phyloP scores from a whole-genome alignment of 2,329 filamentous ascomycete species.

The Arthroderma sp. region DNA sequence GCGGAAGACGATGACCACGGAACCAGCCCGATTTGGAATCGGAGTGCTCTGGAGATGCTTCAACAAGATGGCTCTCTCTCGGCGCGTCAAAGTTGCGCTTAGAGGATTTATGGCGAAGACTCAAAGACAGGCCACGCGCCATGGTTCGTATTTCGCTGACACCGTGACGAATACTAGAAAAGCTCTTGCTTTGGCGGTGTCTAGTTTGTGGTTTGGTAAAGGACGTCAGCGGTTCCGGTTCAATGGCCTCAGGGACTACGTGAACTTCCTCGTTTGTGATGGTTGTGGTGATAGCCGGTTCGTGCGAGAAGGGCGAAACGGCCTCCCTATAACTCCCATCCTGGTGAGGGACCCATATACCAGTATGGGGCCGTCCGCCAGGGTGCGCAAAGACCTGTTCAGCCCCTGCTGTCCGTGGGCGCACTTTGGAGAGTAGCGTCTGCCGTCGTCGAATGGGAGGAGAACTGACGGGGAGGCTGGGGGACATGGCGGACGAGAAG shows the following conservation, averaged over 20 bases:
- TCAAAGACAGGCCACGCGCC: constrained; percentile 29
- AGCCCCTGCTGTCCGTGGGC: constrained; percentile 24
- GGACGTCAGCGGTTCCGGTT: not conserved
- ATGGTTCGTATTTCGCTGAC: constrained; percentile 29
- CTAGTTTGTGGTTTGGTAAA: not conserved
- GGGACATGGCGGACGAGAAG: constrained; percentile 5
- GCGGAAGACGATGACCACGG: constrained; percentile 20
- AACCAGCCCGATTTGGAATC: constrained; percentile 17
- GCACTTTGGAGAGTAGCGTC: constrained; percentile 25
- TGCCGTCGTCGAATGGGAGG: constrained; percentile 15
- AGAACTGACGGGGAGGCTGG: not conserved
- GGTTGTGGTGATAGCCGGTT: not conserved
- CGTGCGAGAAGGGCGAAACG: constrained; percentile 6
- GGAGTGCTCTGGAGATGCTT: constrained; percentile 6
- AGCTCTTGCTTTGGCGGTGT: constrained; percentile 23
- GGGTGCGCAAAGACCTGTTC: constrained; percentile 6
- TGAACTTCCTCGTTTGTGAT: not conserved
- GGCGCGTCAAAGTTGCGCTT: constrained; percentile 4
- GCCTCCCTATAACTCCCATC: constrained; percentile 8
- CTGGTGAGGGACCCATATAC: constrained; percentile 7
- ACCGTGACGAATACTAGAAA: constrained; percentile 29
- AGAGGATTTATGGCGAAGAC: constrained; percentile 21
- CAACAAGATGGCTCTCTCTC: not conserved
- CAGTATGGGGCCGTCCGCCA: constrained; percentile 4
- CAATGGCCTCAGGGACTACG: not conserved